Evolutionary conservation across 148 eudicot species (phyloP), one percentile per base, ranked within the genome.

Genomic region (Vaccinium myrtillus): DNA sequence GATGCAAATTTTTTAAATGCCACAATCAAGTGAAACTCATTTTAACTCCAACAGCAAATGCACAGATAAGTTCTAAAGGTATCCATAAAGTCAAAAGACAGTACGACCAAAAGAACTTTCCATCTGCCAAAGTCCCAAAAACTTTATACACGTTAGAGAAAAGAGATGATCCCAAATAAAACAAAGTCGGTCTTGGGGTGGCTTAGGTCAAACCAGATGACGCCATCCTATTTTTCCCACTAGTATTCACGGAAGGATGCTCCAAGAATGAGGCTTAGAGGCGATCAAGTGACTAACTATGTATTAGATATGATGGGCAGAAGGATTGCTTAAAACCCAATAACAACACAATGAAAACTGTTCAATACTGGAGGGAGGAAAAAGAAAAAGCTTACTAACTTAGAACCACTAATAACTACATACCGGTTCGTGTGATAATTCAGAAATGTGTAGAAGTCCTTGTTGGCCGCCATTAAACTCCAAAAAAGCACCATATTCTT

Each of bases 401-500:
- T 11, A 71, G 54, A 59, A 84, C 53, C 63, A 61, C 56, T 49
- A 43, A 53, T 74, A 43, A 58, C 56, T 50, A 86, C 93, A 49
- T 89, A 94, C 99, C 86, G 93, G 95, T 55, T 92, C 93, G 85
- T 95, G 93, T n/a, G 98, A 92, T 86, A 97, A 86, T 84, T 97
- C 98, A 55, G 99, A 97, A 75, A 90, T 90, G 85, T 97, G 99
- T n/a, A 97, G 85, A 81, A 97, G 98, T 71, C 98, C 99, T 80
- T 91, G 94, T 86, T 97, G 98, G 71, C 99, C 99, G 70, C 99
- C 99, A 90, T 94, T 97, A 82, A 97, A 93, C 91, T 95, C 99
- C 87, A 97, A 98, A 91, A 97, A 97, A 84, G 99, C 99, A 83
- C 99, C 99, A 89, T 94, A 97, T 85, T 97, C 99, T 90, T 97